Base-by-base conservation (phyloP, 2,329 filamentous ascomycete genomes). In the Calonectria montana region DNA sequence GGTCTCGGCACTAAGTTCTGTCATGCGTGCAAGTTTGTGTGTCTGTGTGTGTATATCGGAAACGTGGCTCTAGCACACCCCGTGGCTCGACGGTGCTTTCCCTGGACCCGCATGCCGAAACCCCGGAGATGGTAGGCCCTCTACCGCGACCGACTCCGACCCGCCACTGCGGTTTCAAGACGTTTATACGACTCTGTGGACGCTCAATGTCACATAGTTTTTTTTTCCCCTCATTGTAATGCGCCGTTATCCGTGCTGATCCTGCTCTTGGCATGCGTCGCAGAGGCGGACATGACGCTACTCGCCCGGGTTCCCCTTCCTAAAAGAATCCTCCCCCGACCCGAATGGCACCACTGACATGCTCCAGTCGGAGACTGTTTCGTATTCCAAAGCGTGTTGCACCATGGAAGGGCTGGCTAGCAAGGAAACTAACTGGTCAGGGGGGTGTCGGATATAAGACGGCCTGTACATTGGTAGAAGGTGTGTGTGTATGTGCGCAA, bases 61-160 rank as follows among this genome's bases (percentile, higher is more conserved):
- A 90, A 91, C 78, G 86, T 89, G 71, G 87, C 88, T 12, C 80
- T 90, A 21, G 88, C 86, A 5, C 88, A 91, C 74, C 82, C 29
- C 90, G 4, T 81, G 86, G 27, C 88, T 88, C 78, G 88, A 90
- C 78, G 84, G 85, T 21, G 86, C 86, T 7, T 83, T 91, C 1
- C 74, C 13, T 88, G 35, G 80, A 83, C 27, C 80, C 82, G 21
- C 80, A 84, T 53, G 79, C 73, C 4, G 55, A 74, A 73, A 67
- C 78, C 79, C 79, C 85, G 77, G 83, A 84, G 12, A 88, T 87
- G 41, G 41, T 31, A 83, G 86, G 41, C 83, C 88, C 16, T 90
- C 88, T 76, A 78, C 84, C 45, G 83, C 91, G 25, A 88, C 87
- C 3, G 89, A 91, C 61, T 82, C 81, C 1, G 88, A 87, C 31